Base-by-base conservation (phyloP, 441 rosid genomes). In the Capsella rubella region DNA sequence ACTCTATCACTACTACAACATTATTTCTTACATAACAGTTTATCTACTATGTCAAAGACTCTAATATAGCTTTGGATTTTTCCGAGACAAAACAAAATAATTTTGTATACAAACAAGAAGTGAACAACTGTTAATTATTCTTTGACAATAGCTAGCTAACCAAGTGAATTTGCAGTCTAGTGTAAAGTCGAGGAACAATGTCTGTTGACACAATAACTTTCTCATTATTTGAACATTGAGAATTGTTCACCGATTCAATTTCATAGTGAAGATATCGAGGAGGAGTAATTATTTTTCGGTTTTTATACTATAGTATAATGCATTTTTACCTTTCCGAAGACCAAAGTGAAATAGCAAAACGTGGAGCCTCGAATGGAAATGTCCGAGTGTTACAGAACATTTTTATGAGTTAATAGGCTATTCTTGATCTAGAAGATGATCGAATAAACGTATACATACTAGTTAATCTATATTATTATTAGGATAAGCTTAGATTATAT, bases 131-230 rank as follows among this genome's bases (percentile, higher is more conserved):
- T 69, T 62, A 47, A 46, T 69, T 69, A 54, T 62, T 76, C 66
- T 28, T 76, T 63, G 70, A 63, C 71, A 69, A 75, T 54, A 54
- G 79, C 74, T 69, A 75, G 59, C 52, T 14, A 55, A 54, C 75
- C 70, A 69, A 55, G 21, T 69, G n/a, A 54, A 45, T 46, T 54
- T n/a, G 45, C 64, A 46, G 13, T 42, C 47, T 42, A 69, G 70
- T 69, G 65, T 69, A 69, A 52, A 69, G 15, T 40, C 28, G 32
- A 67, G 34, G 42, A 54, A 53, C 27, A 34, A 51, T 21, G 21
- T 67, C 18, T 60, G 27, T 40, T 51, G 62, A 67, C 54, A 67
- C 54, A 43, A 14, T 43, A 43, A 3, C 4, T 43, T 43, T 43
- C 15, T 13, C 14, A 13, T 14, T 13, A 43, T 43, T 43, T 43